Evolutionary conservation across 805 yeast genomes (phyloP).

Genomic region (Ogataea ganodermae): DNA sequence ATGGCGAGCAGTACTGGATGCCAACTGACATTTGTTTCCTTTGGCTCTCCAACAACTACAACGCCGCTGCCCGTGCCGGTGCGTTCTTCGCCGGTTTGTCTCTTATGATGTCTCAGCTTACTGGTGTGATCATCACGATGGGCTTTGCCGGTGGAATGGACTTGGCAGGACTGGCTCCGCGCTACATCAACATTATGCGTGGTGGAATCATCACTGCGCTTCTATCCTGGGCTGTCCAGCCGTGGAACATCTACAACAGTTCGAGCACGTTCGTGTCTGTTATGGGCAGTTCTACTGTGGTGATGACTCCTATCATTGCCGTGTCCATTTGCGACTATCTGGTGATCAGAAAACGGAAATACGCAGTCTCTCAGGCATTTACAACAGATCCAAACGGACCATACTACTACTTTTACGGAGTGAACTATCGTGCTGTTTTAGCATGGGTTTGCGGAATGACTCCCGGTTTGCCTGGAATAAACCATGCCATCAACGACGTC

Average conservation of each 20-base stretch:
- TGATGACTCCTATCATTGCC: slow-evolving; percentile 65
- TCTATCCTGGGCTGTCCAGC: slow-evolving; percentile 42
- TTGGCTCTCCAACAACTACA: slow-evolving; percentile 42
- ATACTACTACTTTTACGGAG: slow-evolving; percentile 42
- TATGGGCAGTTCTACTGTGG: slow-evolving; percentile 33
- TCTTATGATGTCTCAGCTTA: not conserved
- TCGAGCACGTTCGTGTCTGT: slow-evolving; percentile 46
- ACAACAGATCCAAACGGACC: slow-evolving; percentile 28
- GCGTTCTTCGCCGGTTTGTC: slow-evolving; percentile 50
- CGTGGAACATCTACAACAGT: slow-evolving; percentile 36
- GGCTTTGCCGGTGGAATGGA: slow-evolving; percentile 52
- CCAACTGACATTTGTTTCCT: slow-evolving; percentile 43
- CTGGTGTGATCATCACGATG: not conserved
- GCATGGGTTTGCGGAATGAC: slow-evolving; percentile 43
- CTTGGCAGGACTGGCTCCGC: slow-evolving; percentile 47
- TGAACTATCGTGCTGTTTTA: slow-evolving; percentile 43
- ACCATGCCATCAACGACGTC: slow-evolving; percentile 30
- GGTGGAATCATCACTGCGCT: slow-evolving; percentile 41
- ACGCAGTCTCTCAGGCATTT: slow-evolving; percentile 58
- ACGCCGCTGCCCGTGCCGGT: slow-evolving; percentile 48
- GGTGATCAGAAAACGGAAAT: slow-evolving; percentile 54
- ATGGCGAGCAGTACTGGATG: slow-evolving; percentile 41
- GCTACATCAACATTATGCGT: slow-evolving; percentile 42
- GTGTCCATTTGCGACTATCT: slow-evolving; percentile 61
- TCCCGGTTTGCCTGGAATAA: slow-evolving; percentile 52